These are phyloP conservation scores for Chloris gayana DNA, from an alignment of 176 grass and related monocot species.

Conservation along the genomic window DNA sequence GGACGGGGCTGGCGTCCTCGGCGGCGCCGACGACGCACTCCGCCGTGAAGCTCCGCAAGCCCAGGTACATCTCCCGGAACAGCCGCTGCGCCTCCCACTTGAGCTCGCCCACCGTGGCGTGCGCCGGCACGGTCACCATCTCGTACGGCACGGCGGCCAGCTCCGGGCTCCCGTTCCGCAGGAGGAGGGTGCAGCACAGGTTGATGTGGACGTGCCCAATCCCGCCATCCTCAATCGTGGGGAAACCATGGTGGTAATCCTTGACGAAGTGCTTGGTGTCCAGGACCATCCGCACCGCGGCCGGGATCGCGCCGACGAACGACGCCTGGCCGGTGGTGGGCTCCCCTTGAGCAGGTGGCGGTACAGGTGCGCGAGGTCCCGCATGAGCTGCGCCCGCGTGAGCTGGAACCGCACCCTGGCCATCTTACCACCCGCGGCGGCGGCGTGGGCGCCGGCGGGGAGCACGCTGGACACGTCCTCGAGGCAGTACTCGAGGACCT, in stretches of 20 bases:
- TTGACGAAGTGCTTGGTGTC: conserved; percentile 88
- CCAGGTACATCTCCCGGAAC: conserved; percentile 76
- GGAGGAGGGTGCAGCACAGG: conserved; percentile 62
- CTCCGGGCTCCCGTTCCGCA: conserved; percentile 46
- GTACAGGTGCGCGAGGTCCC: conserved; percentile 65
- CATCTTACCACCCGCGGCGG: conserved; percentile 45
- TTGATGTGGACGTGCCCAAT: conserved; percentile 45
- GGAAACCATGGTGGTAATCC: conserved; percentile 53
- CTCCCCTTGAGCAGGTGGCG: conserved; percentile 53
- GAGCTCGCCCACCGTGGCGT: conserved; percentile 78
- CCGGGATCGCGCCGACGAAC: conserved; percentile 50
- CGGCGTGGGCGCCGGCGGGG: conserved; percentile 38
- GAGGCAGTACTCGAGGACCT: conserved; percentile 91
- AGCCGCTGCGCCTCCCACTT: conserved; percentile 70
- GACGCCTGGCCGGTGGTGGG: conserved; percentile 44
- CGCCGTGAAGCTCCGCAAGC: conserved; percentile 65
- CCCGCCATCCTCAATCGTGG: conserved; percentile 15
- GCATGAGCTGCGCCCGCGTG: conserved; percentile 67
- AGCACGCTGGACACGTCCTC: conserved; percentile 82
- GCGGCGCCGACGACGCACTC: conserved; percentile 42
- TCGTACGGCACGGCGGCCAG: conserved; percentile 50
- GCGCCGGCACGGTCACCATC: conserved; percentile 53
- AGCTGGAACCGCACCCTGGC: conserved; percentile 68
- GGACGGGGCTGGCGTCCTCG: conserved; percentile 44
- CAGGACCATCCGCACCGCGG: conserved; percentile 60